Conservation (phyloP, 2,329 filamentous ascomycete species). For the Fusarium sp. region DNA sequence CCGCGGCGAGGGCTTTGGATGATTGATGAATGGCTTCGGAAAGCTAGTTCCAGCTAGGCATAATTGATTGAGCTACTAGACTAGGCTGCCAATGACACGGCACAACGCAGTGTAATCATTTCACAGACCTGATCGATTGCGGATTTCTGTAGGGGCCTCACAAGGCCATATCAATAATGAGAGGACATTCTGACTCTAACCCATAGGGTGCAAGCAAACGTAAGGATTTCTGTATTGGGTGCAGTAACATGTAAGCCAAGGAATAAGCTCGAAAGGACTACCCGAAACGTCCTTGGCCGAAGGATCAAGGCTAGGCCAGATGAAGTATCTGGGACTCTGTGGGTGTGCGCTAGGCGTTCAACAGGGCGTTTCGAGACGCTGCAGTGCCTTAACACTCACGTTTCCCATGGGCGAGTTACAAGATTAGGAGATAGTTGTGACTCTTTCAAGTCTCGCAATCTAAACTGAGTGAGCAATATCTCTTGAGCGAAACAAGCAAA, state of each 20-base stretch:
- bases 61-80: no score
- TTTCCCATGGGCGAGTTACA: no score
- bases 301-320: background rate
- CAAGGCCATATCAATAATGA: background rate
- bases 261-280: background rate
- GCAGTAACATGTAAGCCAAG: background rate
- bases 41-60: background rate
- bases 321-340: background rate
- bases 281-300: background rate
- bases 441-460: no score
- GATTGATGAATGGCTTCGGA: conserved; percentile 50
- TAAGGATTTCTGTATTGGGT: background rate
- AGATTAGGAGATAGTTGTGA: no score
- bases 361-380: background rate
- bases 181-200: background rate
- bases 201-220: background rate
- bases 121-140: no score
- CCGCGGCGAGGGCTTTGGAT: conserved; percentile 38
- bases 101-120: no score
- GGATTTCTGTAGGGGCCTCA: background rate
- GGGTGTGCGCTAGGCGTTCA: background rate
- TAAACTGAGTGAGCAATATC: no score
- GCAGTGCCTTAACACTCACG: no score
- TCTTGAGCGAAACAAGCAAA: no score
- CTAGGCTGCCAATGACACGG: no score